These are phyloP conservation scores for Coemansia sp. DNA, from an alignment of 192 early-diverging fungal species.

Conservation along the genomic window DNA sequence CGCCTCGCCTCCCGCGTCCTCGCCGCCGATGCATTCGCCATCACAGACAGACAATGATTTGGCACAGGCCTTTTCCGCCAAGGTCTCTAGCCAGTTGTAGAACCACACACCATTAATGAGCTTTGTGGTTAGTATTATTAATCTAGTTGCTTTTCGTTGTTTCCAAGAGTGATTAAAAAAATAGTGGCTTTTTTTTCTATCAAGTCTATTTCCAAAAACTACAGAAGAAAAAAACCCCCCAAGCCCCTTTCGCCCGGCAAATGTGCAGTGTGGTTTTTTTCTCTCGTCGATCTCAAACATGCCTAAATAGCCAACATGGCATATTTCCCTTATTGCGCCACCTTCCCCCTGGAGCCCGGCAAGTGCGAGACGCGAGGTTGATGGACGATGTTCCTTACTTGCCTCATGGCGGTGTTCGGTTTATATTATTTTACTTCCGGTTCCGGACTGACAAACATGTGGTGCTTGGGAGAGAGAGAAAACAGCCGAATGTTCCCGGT, in stretches of 20 bases:
- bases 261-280: background rate
- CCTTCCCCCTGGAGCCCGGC: background rate
- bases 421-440: background rate
- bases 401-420: background rate
- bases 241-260: background rate
- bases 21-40: background rate
- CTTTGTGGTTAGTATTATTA: background rate
- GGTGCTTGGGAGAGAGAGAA: background rate
- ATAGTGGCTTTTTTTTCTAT: background rate
- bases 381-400: background rate
- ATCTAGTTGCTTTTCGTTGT: background rate
- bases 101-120: background rate
- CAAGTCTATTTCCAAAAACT: background rate
- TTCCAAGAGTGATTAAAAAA: background rate
- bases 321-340: conserved; percentile 1
- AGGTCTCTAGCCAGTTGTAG: conserved; percentile 13
- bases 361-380: conserved; percentile 1
- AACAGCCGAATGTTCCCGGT: conserved; percentile 4
- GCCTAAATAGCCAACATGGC: conserved; percentile 1
- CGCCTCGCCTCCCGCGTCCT: conserved; percentile 1
- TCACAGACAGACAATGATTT: background rate
- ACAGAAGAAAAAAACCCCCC: background rate
- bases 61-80: conserved; percentile 9
- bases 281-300: background rate
- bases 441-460: background rate